Percentiles rank a stretch among this genome's conserved stretches.
Evolutionary conservation across 2,329 filamentous ascomycete species (phyloP).

Genomic region (Ilyonectria destructans): DNA sequence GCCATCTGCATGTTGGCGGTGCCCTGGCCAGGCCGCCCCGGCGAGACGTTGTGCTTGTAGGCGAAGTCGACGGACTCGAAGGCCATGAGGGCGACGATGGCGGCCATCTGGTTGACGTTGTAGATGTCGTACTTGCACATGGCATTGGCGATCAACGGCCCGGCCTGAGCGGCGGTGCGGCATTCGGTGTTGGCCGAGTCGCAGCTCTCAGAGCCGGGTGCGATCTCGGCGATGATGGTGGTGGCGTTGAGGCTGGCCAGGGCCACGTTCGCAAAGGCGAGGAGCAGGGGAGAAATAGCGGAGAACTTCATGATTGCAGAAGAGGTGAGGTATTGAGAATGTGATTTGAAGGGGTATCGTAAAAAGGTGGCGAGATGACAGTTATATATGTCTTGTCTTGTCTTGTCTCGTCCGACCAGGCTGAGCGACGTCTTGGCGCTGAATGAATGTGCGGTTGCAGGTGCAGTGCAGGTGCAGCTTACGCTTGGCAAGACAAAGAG

Average conservation of each 20-base stretch:
- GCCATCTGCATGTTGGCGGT: constrained; percentile 73
- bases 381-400: background rate
- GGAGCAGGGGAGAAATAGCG: constrained; percentile 34
- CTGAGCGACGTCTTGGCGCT: constrained; percentile 9
- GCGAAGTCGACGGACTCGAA: constrained; percentile 80
- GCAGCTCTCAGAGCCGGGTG: constrained; percentile 72
- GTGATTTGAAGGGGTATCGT: background rate
- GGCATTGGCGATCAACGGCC: constrained; percentile 68
- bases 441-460: background rate
- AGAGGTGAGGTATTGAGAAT: background rate
- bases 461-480: constrained; percentile 1
- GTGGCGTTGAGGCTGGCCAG: constrained; percentile 48
- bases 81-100: constrained; percentile 79
- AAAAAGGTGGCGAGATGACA: background rate
- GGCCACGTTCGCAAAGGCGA: constrained; percentile 39
- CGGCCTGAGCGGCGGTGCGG: constrained; percentile 75
- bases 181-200: constrained; percentile 71
- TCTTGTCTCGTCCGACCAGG: no score
- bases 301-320: constrained; percentile 50
- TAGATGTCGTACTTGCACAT: constrained; percentile 73
- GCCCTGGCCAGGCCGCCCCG: constrained; percentile 77
- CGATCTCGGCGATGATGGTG: constrained; percentile 67
- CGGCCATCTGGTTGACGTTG: constrained; percentile 75
- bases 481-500: background rate
- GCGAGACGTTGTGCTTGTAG: constrained; percentile 77